These are phyloP conservation scores for Macrophomina tecta DNA, from an alignment of 2,329 filamentous ascomycete species.

Conservation along the genomic window DNA sequence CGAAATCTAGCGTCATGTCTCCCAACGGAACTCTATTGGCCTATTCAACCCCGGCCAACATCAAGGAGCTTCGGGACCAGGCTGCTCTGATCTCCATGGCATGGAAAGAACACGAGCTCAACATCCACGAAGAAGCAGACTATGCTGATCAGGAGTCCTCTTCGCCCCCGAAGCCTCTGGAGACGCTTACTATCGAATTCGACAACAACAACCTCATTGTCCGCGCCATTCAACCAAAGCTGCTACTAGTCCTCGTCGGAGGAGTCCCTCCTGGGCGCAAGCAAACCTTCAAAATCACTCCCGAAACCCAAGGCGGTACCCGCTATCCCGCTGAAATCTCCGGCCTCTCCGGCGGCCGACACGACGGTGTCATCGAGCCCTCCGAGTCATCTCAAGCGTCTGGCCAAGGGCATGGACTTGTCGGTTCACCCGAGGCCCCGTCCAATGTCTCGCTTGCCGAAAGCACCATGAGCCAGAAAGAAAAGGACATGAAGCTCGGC, in stretches of 20 bases:
- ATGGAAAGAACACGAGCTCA: constrained; percentile 53
- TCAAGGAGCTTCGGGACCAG: constrained; percentile 56
- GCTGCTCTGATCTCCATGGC: constrained; percentile 56
- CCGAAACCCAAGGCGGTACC: constrained; percentile 49
- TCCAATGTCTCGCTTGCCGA: constrained; percentile 38
- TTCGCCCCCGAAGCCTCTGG: constrained; percentile 36
- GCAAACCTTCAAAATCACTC: constrained; percentile 49
- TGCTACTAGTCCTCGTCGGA: constrained; percentile 56
- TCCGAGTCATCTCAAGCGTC: constrained; percentile 32
- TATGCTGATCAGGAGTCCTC: constrained; percentile 21
- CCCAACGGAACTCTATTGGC: constrained; percentile 58
- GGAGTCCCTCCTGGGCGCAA: constrained; percentile 51
- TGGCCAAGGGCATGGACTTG: constrained; percentile 21
- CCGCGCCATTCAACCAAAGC: constrained; percentile 52
- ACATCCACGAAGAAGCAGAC: constrained; percentile 6
- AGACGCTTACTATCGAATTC: constrained; percentile 55
- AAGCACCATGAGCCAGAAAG: constrained; percentile 46
- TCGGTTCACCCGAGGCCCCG: constrained; percentile 24
- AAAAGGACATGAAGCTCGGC: constrained; percentile 45
- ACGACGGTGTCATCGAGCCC: constrained; percentile 28
- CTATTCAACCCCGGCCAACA: constrained; percentile 56
- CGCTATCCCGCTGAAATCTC: constrained; percentile 42
- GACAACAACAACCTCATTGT: constrained; percentile 54
- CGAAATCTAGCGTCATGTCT: constrained; percentile 51
- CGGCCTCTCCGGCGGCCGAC: constrained; percentile 27